A percentile compares a stretch with the other conserved stretches of the same genome.
These are phyloP conservation scores for Solanum hybrid DNA, from an alignment of 305 asterid genomes.

Conservation along the genomic window DNA sequence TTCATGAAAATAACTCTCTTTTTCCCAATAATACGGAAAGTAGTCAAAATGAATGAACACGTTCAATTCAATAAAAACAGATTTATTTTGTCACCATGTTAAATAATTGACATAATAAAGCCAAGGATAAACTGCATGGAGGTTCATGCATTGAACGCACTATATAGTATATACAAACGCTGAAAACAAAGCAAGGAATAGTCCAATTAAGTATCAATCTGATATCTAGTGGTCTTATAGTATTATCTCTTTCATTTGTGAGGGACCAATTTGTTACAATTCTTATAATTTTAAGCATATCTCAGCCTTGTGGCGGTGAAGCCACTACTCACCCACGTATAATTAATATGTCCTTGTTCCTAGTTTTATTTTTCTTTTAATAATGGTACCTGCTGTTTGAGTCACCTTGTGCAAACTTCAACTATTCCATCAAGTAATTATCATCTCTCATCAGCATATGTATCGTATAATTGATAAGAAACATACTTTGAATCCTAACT, in stretches of 20 bases:
- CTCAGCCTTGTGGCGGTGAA: neutral
- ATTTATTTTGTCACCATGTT: neutral
- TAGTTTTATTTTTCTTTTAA: neutral
- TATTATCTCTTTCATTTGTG: neutral
- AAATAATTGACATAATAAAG: neutral
- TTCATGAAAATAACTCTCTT: neutral
- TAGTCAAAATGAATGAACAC: neutral
- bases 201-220: neutral
- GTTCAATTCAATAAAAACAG: neutral
- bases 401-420: neutral
- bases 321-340: neutral
- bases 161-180: neutral
- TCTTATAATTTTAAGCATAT: neutral
- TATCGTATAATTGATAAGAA: neutral
- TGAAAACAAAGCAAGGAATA: neutral
- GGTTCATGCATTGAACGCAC: constrained; percentile 1
- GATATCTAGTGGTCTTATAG: neutral
- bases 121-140: neutral
- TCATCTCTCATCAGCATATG: neutral
- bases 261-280: neutral
- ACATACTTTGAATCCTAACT: neutral
- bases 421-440: neutral
- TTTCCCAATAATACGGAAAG: neutral
- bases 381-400: neutral
- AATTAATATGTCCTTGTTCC: neutral